These are phyloP conservation scores for Pestalotiopsis sp. DNA, from an alignment of 2,329 filamentous ascomycete genomes.

Conservation along the genomic window DNA sequence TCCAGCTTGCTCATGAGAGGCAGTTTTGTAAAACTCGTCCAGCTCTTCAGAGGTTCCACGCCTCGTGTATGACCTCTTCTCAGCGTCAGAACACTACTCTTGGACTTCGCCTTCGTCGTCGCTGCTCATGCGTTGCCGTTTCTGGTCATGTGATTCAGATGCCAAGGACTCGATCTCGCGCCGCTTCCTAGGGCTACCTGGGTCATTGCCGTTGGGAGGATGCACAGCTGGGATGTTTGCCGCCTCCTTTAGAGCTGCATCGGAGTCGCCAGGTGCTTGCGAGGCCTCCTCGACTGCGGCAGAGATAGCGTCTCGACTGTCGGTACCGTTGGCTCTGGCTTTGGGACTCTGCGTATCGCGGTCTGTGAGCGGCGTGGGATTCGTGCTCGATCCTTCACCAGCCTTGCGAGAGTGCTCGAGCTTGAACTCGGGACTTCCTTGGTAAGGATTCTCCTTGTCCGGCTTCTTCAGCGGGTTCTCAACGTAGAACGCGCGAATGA, in stretches of 20 bases:
- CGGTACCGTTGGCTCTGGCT: conserved; percentile 39
- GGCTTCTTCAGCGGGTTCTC: conserved; percentile 64
- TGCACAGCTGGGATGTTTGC: conserved; percentile 31
- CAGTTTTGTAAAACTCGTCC: too few species aligned
- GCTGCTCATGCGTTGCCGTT: conserved; percentile 43
- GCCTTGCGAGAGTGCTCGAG: conserved; percentile 58
- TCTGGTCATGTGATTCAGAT: conserved; percentile 39
- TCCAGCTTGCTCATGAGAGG: too few species aligned
- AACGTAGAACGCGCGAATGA: conserved; percentile 70
- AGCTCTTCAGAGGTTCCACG: too few species aligned
- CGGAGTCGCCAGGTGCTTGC: conserved; percentile 33
- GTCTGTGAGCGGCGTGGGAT: conserved; percentile 50
- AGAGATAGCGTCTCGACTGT: conserved; percentile 31
- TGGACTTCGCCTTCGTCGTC: conserved; percentile 50
- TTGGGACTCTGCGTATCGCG: conserved; percentile 52
- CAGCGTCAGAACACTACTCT: conserved; percentile 21
- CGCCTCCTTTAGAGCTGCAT: conserved; percentile 30
- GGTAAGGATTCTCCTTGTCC: conserved; percentile 49
- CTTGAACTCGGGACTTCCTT: conserved; percentile 54
- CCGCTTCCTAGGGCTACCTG: conserved; percentile 42
- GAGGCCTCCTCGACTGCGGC: conserved; percentile 35
- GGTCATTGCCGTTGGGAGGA: conserved; percentile 29
- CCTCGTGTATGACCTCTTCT: too few species aligned
- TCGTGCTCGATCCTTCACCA: conserved; percentile 49
- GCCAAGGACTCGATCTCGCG: conserved; percentile 39